phyloP scores from a whole-genome alignment of 345 rosid species.

The Toxicodendron radicans region DNA sequence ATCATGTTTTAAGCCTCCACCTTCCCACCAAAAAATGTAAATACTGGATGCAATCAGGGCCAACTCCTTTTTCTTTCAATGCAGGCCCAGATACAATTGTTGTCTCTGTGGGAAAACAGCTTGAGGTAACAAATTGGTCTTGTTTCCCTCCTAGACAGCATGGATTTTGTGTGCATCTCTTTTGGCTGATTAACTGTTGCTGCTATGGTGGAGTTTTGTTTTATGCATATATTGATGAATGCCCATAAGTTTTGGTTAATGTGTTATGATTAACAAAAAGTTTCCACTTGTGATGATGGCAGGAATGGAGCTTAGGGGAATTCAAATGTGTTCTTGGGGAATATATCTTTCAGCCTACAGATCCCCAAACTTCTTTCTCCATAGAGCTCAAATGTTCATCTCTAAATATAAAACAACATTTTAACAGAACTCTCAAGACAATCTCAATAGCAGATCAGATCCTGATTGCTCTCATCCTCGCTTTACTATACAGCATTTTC shows the following conservation, averaged over 20 bases:
- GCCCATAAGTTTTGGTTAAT: too few species aligned
- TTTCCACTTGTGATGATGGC: slow-evolving; percentile 8
- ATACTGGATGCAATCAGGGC: slow-evolving; percentile 45
- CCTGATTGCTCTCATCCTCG: slow-evolving; percentile 41
- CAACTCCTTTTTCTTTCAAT: slow-evolving; percentile 38
- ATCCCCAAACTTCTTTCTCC: slow-evolving; percentile 36
- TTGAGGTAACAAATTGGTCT: slow-evolving; percentile 43
- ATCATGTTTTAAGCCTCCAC: slow-evolving; percentile 53
- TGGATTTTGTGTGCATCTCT: background rate
- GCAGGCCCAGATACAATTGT: slow-evolving; percentile 54
- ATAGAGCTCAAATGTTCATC: slow-evolving; percentile 69
- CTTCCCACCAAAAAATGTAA: slow-evolving; percentile 49
- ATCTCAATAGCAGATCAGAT: slow-evolving; percentile 64
- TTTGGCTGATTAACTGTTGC: background rate
- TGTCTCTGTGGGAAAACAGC: slow-evolving; percentile 58
- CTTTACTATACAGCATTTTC: slow-evolving; percentile 31
- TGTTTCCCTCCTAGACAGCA: background rate
- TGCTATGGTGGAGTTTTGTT: background rate
- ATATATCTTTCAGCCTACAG: slow-evolving; percentile 42
- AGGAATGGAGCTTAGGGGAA: slow-evolving; percentile 74
- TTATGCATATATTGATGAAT: background rate
- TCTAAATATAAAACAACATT: slow-evolving; percentile 28
- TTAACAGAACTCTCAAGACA: slow-evolving; percentile 18
- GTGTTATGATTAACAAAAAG: background rate
- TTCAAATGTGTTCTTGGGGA: slow-evolving; percentile 50